phyloP scores from a whole-genome alignment of 2,329 filamentous ascomycete genomes.

The Fusarium oligoseptatum region DNA sequence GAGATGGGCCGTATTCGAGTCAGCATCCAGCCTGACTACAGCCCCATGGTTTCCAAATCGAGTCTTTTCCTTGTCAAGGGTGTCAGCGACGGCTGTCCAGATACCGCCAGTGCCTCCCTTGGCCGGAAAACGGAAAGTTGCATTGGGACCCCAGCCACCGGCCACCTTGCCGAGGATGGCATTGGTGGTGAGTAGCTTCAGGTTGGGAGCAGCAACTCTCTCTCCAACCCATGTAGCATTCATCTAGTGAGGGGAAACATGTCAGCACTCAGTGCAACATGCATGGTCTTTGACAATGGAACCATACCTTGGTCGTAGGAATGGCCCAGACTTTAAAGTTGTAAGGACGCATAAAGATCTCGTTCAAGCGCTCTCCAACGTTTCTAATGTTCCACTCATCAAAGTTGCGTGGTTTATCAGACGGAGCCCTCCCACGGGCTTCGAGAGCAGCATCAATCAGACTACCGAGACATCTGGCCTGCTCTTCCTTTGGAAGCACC shows the following conservation, averaged over 20 bases:
- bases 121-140: slow-evolving; percentile 97
- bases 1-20: slow-evolving; percentile 80
- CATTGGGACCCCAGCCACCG: slow-evolving; percentile 97
- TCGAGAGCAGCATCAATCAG: slow-evolving; percentile 95
- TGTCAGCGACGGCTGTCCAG: slow-evolving; percentile 97
- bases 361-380: slow-evolving; percentile 88
- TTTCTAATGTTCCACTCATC: slow-evolving; percentile 98
- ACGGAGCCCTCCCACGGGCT: slow-evolving; percentile 82
- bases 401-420: slow-evolving; percentile 88
- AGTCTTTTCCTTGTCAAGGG: slow-evolving; percentile 90
- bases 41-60: slow-evolving; percentile 87
- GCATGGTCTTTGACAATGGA: slow-evolving; percentile 4
- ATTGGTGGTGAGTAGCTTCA: slow-evolving; percentile 94
- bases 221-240: slow-evolving; percentile 97
- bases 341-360: slow-evolving; percentile 99
- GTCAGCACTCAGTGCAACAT: slow-evolving; percentile 9
- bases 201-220: slow-evolving; percentile 95
- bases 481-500: slow-evolving; percentile 96
- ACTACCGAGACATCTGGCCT: slow-evolving; percentile 93
- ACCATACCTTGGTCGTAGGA: slow-evolving; percentile 87
- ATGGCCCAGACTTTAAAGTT: slow-evolving; percentile 99
- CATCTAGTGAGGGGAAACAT: slow-evolving; percentile 73
- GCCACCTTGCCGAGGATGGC: slow-evolving; percentile 96
- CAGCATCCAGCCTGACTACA: slow-evolving; percentile 88
- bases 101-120: slow-evolving; percentile 97